These are phyloP conservation scores for Salicornia ramosissima DNA, from an alignment of 148 eudicot species.

Conservation along the genomic window DNA sequence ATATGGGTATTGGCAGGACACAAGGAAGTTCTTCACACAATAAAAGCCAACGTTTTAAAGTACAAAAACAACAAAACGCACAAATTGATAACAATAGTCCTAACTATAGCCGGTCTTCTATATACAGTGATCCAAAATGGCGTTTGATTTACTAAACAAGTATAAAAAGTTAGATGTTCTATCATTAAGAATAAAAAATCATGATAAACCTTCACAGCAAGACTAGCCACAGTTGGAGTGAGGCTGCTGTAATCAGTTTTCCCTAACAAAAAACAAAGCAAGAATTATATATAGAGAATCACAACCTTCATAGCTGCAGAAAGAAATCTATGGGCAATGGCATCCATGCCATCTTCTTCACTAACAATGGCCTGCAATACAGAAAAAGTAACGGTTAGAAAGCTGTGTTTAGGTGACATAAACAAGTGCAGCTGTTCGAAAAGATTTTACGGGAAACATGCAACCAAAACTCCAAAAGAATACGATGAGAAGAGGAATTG, in stretches of 20 bases:
- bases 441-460: background rate
- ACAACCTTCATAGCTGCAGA: conserved; percentile 84
- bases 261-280: no score
- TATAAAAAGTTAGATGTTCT: no score
- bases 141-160: no score
- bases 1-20: no score
- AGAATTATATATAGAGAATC: background rate
- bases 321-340: conserved; percentile 88
- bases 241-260: no score
- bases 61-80: background rate
- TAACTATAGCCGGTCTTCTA: no score
- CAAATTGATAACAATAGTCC: no score
- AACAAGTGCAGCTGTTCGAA: background rate
- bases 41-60: background rate
- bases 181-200: no score
- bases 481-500: background rate
- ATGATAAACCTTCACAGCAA: background rate
- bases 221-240: no score
- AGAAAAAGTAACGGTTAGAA: conserved; percentile 14
- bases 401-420: background rate
- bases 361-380: conserved; percentile 72
- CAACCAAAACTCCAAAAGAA: no score
- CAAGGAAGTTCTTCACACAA: no score
- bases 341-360: conserved; percentile 96
- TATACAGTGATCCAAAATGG: no score